Conservation (phyloP, 495 filamentous ascomycete species). For the Penicillium taxi region DNA sequence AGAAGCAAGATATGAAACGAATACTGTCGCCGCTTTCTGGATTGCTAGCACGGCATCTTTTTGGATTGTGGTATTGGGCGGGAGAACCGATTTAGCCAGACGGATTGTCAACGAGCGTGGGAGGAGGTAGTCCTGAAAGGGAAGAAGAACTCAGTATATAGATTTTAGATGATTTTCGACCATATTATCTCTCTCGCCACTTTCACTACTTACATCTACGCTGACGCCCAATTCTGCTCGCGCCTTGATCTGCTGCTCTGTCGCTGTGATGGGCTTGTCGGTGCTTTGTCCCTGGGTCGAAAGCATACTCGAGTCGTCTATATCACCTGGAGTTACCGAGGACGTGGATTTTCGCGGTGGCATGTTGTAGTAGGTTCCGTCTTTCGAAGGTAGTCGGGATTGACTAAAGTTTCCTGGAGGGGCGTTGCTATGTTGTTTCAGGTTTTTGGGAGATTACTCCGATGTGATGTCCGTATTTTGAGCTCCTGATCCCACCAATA, state of each 20-base stretch:
- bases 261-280: constrained; percentile 31
- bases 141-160: too few species aligned
- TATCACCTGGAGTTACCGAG: constrained; percentile 23
- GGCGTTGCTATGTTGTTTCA: too few species aligned
- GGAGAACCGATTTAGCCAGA: constrained; percentile 93
- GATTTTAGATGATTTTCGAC: not conserved
- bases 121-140: constrained; percentile 90
- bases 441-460: not conserved
- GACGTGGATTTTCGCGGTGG: constrained; percentile 33
- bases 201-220: constrained; percentile 30
- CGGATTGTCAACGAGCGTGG: constrained; percentile 91
- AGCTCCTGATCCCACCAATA: too few species aligned
- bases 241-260: constrained; percentile 42
- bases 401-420: too few species aligned
- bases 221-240: constrained; percentile 35
- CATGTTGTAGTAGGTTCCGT: constrained; percentile 12
- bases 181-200: not conserved
- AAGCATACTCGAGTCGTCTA: constrained; percentile 13
- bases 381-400: not conserved
- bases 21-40: constrained; percentile 88
- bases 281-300: constrained; percentile 12
- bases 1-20: constrained; percentile 80
- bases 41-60: constrained; percentile 88
- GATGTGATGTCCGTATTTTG: too few species aligned
- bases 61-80: constrained; percentile 87